These are phyloP conservation scores for Chlorophyllum brunneum DNA, from an alignment of 768 basidiomycete species.

Conservation along the genomic window DNA sequence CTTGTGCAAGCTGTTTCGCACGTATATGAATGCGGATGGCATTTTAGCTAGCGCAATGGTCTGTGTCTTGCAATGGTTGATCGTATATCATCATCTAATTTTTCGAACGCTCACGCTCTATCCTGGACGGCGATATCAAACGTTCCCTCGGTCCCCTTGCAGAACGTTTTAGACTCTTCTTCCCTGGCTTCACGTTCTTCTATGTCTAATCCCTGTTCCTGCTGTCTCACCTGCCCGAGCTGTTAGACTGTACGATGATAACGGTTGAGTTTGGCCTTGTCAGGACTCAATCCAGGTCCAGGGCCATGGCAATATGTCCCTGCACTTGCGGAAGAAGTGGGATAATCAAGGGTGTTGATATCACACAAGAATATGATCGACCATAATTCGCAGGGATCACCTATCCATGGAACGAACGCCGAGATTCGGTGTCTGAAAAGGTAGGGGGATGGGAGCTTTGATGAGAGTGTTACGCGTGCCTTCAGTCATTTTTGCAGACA, in stretches of 20 bases:
- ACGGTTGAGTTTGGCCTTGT: slow-evolving; percentile 48
- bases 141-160: slow-evolving; percentile 42
- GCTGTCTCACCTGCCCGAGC: slow-evolving; percentile 18
- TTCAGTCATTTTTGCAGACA: too few species aligned
- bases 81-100: too few species aligned
- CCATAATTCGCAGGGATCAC: too few species aligned
- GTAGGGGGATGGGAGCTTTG: too few species aligned
- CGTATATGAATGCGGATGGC: too few species aligned
- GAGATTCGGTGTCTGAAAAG: too few species aligned
- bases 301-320: slow-evolving; percentile 14
- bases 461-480: too few species aligned
- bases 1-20: too few species aligned
- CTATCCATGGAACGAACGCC: too few species aligned
- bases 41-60: too few species aligned
- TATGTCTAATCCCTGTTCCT: slow-evolving; percentile 12
- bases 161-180: slow-evolving; percentile 26
- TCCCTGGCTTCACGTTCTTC: slow-evolving; percentile 19
- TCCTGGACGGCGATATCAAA: slow-evolving; percentile 41
- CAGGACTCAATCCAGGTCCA: slow-evolving; percentile 33
- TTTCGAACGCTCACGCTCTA: too few species aligned
- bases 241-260: slow-evolving; percentile 40
- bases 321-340: slow-evolving; percentile 15
- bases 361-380: slow-evolving; percentile 60
- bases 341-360: slow-evolving; percentile 55
- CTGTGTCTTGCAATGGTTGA: too few species aligned